phyloP scores from a whole-genome alignment of 2,329 filamentous ascomycete genomes.

The Torrubiella hemipterigena region DNA sequence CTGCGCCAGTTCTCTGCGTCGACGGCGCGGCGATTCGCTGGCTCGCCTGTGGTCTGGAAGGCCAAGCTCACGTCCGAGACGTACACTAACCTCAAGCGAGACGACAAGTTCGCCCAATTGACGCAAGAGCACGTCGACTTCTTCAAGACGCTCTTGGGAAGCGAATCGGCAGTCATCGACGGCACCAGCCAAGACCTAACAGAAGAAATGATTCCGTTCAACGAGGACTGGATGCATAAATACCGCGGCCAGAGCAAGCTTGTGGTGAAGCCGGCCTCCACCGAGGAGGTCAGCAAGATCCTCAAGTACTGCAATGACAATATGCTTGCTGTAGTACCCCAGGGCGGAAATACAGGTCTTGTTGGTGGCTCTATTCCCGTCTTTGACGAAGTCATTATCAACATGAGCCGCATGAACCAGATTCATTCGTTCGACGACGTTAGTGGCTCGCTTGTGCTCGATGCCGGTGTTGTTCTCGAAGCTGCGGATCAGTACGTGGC shows the following conservation, averaged over 20 bases:
- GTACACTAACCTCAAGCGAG: slow-evolving; percentile 72
- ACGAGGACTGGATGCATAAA: slow-evolving; percentile 98
- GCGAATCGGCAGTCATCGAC: slow-evolving; percentile 71
- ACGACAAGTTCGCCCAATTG: slow-evolving; percentile 62
- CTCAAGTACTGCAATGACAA: slow-evolving; percentile 93
- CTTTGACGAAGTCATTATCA: slow-evolving; percentile 96
- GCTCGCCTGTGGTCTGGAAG: slow-evolving; percentile 10
- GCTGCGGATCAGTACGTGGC: slow-evolving; percentile 76
- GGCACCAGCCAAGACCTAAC: slow-evolving; percentile 58
- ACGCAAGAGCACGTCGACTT: slow-evolving; percentile 67
- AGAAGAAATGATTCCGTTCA: slow-evolving; percentile 83
- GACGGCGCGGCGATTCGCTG: slow-evolving; percentile 14
- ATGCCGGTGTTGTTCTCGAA: slow-evolving; percentile 87
- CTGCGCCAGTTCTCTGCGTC: slow-evolving; percentile 17
- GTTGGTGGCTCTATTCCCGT: slow-evolving; percentile 94
- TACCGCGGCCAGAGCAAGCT: slow-evolving; percentile 83
- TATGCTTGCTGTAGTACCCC: slow-evolving; percentile 83
- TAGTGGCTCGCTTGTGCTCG: slow-evolving; percentile 78
- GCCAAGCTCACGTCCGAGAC: slow-evolving; percentile 71
- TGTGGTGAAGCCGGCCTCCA: slow-evolving; percentile 74
- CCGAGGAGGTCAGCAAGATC: slow-evolving; percentile 81
- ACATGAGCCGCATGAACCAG: slow-evolving; percentile 77
- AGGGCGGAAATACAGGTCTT: slow-evolving; percentile 92
- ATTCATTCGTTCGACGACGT: slow-evolving; percentile 89
- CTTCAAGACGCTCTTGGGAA: slow-evolving; percentile 73